phyloP scores from a whole-genome alignment of 495 filamentous ascomycete genomes.

The Polyplosphaeria fusca region DNA sequence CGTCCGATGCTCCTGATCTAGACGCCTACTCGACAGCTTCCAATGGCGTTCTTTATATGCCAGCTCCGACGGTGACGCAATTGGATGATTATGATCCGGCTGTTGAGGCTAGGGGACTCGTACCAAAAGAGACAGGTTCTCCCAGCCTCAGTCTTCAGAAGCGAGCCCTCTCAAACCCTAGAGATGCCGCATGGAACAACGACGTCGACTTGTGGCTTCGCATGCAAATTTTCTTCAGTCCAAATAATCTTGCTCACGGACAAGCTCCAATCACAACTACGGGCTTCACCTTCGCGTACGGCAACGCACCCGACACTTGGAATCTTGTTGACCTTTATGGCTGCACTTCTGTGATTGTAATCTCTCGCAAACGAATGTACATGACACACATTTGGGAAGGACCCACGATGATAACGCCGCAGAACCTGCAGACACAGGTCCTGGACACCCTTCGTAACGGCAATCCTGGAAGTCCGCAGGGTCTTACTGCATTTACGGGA shows the following conservation, averaged over 20 bases:
- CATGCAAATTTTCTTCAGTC: background rate
- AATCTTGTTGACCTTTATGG: background rate
- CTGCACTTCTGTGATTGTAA: slow-evolving; percentile 7
- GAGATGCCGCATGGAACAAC: background rate
- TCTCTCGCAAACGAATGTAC: slow-evolving; percentile 10
- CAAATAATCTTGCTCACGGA: background rate
- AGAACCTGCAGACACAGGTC: background rate
- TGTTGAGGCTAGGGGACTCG: background rate
- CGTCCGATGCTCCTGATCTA: background rate
- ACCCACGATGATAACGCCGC: background rate
- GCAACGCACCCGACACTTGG: background rate
- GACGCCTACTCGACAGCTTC: background rate
- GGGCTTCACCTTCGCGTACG: background rate
- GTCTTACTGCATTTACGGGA: background rate
- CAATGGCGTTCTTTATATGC: background rate
- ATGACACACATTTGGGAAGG: slow-evolving; percentile 9
- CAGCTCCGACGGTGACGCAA: background rate
- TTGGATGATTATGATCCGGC: background rate
- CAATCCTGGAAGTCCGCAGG: background rate
- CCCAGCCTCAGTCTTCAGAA: background rate
- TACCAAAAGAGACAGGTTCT: background rate
- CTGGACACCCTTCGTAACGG: background rate
- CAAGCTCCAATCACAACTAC: background rate
- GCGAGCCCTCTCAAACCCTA: background rate
- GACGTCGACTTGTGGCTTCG: background rate